phyloP scores from a whole-genome alignment of 164 flowering plant species.

The Saururus chinensis region DNA sequence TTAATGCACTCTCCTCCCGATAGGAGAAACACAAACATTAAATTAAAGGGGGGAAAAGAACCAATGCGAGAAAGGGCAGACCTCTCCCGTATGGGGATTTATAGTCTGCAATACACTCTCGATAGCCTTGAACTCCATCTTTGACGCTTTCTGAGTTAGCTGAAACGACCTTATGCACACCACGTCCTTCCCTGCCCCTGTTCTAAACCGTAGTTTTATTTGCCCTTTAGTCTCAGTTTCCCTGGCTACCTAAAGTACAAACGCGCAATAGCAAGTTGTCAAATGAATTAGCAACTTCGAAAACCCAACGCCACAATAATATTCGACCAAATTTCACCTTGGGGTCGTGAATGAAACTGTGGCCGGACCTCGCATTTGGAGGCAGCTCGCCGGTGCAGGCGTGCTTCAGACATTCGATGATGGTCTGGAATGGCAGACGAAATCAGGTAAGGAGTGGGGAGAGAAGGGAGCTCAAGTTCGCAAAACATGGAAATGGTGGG shows the following conservation, averaged over 20 bases:
- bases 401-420: conserved; percentile 92
- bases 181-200: conserved; percentile 94
- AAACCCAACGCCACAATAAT: too few relatives aligned
- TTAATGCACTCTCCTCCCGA: too few relatives aligned
- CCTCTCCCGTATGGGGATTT: conserved; percentile 96
- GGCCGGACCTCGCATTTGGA: conserved; percentile 95
- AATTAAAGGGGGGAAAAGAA: neutral
- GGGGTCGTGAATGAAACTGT: conserved; percentile 95
- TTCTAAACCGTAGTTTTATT: conserved; percentile 88
- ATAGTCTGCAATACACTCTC: conserved; percentile 95
- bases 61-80: conserved; percentile 5
- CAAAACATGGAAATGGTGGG: neutral
- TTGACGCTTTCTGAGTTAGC: conserved; percentile 86
- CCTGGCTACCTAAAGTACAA: conserved; percentile 63
- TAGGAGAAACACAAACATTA: neutral
- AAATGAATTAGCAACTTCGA: too few relatives aligned
- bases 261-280: neutral
- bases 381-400: conserved; percentile 97
- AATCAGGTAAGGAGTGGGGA: neutral
- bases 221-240: conserved; percentile 99
- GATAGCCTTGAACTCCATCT: conserved; percentile 95
- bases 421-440: conserved; percentile 35
- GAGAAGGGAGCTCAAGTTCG: neutral
- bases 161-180: conserved; percentile 96
- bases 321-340: conserved; percentile 35